These are phyloP conservation scores for Macadamia integrifolia DNA, from an alignment of 164 flowering plant species.

Conservation along the genomic window DNA sequence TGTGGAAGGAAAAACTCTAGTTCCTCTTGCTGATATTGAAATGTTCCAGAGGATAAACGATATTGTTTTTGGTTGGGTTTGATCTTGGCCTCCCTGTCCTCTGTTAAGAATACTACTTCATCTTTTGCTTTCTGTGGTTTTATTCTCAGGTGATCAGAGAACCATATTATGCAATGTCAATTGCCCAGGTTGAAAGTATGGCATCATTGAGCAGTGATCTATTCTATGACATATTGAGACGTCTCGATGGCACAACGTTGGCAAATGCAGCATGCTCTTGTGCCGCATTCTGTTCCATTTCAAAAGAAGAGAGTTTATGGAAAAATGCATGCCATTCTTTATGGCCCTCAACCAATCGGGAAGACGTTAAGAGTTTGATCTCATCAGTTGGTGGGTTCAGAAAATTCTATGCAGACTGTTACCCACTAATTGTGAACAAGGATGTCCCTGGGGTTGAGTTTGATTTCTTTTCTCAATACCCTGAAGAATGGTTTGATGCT, in stretches of 20 bases:
- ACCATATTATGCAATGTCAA: slow-evolving; percentile 23
- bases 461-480: slow-evolving; percentile 47
- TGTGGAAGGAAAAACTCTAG: not conserved
- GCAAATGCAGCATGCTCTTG: slow-evolving; percentile 90
- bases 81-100: not conserved
- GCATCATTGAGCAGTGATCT: slow-evolving; percentile 63
- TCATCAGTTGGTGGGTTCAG: slow-evolving; percentile 70
- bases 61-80: no score
- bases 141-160: slow-evolving; percentile 24
- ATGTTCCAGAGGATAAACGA: not conserved
- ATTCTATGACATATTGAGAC: slow-evolving; percentile 79
- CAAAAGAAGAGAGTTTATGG: slow-evolving; percentile 83
- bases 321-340: slow-evolving; percentile 74
- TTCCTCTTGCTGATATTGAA: not conserved
- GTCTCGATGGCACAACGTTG: slow-evolving; percentile 83
- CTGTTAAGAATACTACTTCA: not conserved
- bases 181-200: slow-evolving; percentile 37
- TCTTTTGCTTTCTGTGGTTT: slow-evolving; percentile 7
- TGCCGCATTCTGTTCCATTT: slow-evolving; percentile 71
- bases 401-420: slow-evolving; percentile 88
- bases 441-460: slow-evolving; percentile 53
- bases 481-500: slow-evolving; percentile 79
- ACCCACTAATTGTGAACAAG: slow-evolving; percentile 82
- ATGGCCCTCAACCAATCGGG: slow-evolving; percentile 91
- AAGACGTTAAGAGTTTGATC: slow-evolving; percentile 69